phyloP scores from a whole-genome alignment of 208 protist species.

The Crithidia expoeki region DNA sequence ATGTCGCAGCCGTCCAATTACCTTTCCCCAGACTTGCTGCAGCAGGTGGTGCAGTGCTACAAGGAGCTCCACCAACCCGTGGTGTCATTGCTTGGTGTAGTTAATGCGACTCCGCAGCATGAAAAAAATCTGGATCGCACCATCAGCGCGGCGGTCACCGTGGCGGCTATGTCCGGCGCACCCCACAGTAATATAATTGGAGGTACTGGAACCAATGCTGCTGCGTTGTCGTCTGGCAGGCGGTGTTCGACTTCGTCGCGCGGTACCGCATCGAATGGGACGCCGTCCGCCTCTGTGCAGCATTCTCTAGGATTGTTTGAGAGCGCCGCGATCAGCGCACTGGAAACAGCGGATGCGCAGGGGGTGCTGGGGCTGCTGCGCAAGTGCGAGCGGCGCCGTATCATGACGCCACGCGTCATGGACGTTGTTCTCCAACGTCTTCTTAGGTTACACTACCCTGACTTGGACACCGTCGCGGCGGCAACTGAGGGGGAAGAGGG shows the following conservation, averaged over 20 bases:
- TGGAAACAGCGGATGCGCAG: conserved; percentile 44
- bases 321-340: conserved; percentile 33
- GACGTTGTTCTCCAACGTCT: conserved; percentile 48
- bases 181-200: neutral
- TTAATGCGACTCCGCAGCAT: conserved; percentile 23
- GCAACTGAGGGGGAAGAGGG: neutral
- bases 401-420: conserved; percentile 73
- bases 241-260: neutral
- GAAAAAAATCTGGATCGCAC: conserved; percentile 26
- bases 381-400: conserved; percentile 59
- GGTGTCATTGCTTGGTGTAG: conserved; percentile 54
- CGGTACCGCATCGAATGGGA: neutral
- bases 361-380: conserved; percentile 63
- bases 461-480: neutral
- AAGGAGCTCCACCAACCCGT: conserved; percentile 66
- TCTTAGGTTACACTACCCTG: conserved; percentile 44
- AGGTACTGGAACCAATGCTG: neutral
- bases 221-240: neutral
- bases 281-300: conserved; percentile 18
- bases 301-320: conserved; percentile 58
- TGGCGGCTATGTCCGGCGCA: conserved; percentile 19
- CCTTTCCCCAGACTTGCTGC: conserved; percentile 59
- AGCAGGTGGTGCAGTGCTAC: conserved; percentile 69
- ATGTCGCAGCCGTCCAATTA: conserved; percentile 41
- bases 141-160: conserved; percentile 29